phyloP scores from a whole-genome alignment of 1,139 yeast genomes.

The Yamadazyma dendronema region DNA sequence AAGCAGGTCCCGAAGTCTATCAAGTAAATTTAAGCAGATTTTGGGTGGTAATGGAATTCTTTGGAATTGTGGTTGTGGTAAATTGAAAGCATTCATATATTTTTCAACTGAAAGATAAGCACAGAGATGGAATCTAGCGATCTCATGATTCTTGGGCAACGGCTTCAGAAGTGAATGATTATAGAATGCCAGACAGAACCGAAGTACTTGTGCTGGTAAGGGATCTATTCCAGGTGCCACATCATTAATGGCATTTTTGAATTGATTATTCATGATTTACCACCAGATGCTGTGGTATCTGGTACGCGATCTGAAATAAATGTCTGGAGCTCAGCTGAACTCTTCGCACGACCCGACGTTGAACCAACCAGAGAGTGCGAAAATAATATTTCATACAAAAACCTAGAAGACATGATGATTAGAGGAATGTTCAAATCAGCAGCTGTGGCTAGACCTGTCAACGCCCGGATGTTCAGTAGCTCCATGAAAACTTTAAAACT shows the following conservation, averaged over 20 bases:
- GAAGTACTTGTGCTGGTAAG: conserved; percentile 44
- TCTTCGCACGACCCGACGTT: no score
- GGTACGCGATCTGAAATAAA: no score
- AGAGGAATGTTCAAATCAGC: conserved; percentile 1
- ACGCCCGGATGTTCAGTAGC: conserved; percentile 22
- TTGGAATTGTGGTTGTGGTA: conserved; percentile 47
- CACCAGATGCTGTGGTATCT: neutral
- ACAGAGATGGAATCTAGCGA: conserved; percentile 65
- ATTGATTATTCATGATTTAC: conserved; percentile 24
- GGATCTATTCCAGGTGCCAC: conserved; percentile 51
- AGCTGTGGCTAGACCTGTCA: neutral
- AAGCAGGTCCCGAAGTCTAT: conserved; percentile 40
- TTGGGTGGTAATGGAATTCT: conserved; percentile 61
- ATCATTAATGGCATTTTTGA: conserved; percentile 38
- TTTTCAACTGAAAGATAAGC: conserved; percentile 60
- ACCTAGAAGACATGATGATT: no score
- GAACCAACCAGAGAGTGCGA: conserved; percentile 16
- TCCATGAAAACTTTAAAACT: conserved; percentile 16
- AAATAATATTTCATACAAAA: conserved; percentile 7
- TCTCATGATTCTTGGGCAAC: conserved; percentile 51
- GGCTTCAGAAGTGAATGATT: conserved; percentile 50
- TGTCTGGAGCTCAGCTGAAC: no score
- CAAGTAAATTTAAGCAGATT: conserved; percentile 36
- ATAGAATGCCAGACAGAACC: conserved; percentile 51
- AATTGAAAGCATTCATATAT: conserved; percentile 37